Base-by-base conservation (phyloP, 768 basidiomycete species). In the Omphalotus guepiniiformis region DNA sequence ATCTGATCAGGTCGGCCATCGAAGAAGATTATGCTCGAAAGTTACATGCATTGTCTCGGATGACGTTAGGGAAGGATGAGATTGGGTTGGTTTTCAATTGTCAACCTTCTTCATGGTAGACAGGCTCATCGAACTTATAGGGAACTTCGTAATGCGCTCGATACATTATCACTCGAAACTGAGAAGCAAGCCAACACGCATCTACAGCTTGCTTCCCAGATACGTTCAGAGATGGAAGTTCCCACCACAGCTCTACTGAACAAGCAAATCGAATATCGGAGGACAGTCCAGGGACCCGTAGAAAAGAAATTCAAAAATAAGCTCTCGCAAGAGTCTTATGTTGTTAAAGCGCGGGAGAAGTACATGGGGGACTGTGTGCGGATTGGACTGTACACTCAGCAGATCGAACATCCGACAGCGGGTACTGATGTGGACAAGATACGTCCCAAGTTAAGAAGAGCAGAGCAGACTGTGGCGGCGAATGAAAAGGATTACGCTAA, bases 401-500 rank as follows among this genome's bases (percentile, higher is more conserved):
- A 96, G 63, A 79, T 86, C 25, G n/a, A 47, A 26, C 83, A 88
- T 1, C 77, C 97, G 7, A 82, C 89, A 18, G 94, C 98, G 63
- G 94, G 95, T 27, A 85, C 83, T 58, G 95, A 98, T 47, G 75
- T 93, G 23, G 95, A 99, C 55, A 93, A 88, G 70, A 80, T 95
- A 34, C 79, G 83, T 22, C 60, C 81, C 44, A 96, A 93, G 67
- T 74, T 97, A 18, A 93, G 95, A 58, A 79, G 88, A 21, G 88
- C 89, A 16, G 83, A 91, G 53, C 84, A 88, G 66, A 93, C 92
- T 0, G 92, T 98, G 1, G 85, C 83, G 44, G 76, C 79, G 8
- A 96, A 96, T 62, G 93, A 98, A 65, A 79, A 85, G 30, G 96
- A 99, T 50, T 97, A 91, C 58, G 75, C 78, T n/a, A 88, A 88